A percentile compares a stretch with the other conserved stretches of the same genome.
These are phyloP conservation scores for Penicillium polonicum DNA, from an alignment of 2,329 filamentous ascomycete species.

Conservation along the genomic window DNA sequence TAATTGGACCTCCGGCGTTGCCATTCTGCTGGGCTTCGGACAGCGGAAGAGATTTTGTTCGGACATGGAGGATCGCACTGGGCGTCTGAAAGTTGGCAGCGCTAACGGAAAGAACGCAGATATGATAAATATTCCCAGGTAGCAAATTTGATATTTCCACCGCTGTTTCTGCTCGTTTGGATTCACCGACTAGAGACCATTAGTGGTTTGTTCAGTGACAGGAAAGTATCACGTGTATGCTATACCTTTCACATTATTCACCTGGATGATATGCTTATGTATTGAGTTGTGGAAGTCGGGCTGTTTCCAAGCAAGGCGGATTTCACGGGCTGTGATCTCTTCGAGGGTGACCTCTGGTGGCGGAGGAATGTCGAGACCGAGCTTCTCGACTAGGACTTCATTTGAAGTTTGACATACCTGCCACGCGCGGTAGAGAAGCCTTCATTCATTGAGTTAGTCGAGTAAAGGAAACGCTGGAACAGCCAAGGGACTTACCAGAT, in stretches of 20 bases:
- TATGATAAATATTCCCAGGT: constrained; percentile 86
- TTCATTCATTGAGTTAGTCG: constrained; percentile 35
- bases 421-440: constrained; percentile 81
- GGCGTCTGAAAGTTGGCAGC: constrained; percentile 89
- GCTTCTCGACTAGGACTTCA: constrained; percentile 82
- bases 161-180: constrained; percentile 75
- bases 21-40: constrained; percentile 39
- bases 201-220: constrained; percentile 10
- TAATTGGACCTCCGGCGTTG: constrained; percentile 40
- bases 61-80: constrained; percentile 78
- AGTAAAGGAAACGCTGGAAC: constrained; percentile 1
- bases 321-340: constrained; percentile 81
- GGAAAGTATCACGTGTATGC: not conserved
- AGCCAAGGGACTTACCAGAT: constrained; percentile 42
- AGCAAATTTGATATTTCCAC: constrained; percentile 86
- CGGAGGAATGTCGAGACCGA: constrained; percentile 91
- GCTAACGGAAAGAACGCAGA: constrained; percentile 88
- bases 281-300: constrained; percentile 67
- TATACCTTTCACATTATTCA: constrained; percentile 85
- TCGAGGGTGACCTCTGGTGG: constrained; percentile 86
- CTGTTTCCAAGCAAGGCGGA: constrained; percentile 86
- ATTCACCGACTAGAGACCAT: constrained; percentile 69
- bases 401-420: constrained; percentile 89
- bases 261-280: constrained; percentile 84
- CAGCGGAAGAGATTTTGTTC: constrained; percentile 61